Evolutionary conservation across 1,284 basidiomycete species (phyloP), one percentile per base, ranked within the genome.

Genomic region (Phaffia rhodozyma): DNA sequence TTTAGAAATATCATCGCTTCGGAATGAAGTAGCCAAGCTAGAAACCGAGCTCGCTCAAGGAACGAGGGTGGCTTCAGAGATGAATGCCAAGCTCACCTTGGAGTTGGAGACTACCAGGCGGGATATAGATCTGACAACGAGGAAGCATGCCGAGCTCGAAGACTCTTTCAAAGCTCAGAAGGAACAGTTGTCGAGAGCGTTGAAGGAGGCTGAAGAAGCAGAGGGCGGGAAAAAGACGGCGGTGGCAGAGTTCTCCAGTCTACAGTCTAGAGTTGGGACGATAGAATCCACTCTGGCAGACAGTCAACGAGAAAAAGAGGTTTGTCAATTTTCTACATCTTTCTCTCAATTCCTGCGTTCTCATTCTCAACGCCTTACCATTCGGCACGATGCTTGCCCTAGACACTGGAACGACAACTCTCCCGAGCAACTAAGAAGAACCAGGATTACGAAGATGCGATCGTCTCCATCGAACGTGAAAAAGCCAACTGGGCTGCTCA

Each of bases 381-480:
- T 43, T 43, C 38, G 25, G 61, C 43, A 48, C 23, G 20, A 16
- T 32, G 11, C 50, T 53, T 23, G 25, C 7, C 25, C 53, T 70
- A 91, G 86, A 79, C 76, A 48, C 78, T 91, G 55, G 89, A 94
- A 69, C 84, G 86, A 60, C 86, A 91, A 71, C 76, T 96, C 29
- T 74, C 80, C 0, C 77, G 82, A 20, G 83, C 88, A 6, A 85
- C 88, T 70, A 79, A 82, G 47, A 89, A 88, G 71, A 86, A 86
- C 67, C 84, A 87, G 65, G 86, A 87, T 66, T 86, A 91, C 62
- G 92, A 97, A 74, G 92, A 97, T 70, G 83, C 86, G 0, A 82
- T 90, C 5, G 79, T 94, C 5, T 84, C 88, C 68, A 81, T 89
- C 55, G 87, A 94, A 74, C 81, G 89, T 48, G 90, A 92, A 67